A percentile compares a stretch with the other conserved stretches of the same genome.
Evolutionary conservation across 352 stramenopile species (phyloP).

Genomic region (Phytopythium boreale): DNA sequence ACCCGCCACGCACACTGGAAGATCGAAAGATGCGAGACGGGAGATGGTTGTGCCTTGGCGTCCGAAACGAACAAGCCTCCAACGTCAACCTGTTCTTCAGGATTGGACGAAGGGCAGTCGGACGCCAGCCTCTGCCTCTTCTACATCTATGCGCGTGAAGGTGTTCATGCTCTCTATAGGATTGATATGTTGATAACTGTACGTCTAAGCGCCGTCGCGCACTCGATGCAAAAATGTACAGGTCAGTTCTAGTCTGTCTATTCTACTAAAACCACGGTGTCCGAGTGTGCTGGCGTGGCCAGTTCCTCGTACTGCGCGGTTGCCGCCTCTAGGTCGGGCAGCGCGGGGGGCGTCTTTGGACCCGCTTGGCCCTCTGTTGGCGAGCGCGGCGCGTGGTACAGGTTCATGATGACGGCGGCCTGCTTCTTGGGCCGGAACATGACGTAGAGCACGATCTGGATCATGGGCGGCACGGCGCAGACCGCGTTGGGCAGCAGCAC

Average conservation of each 20-base stretch:
- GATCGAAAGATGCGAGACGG: no score
- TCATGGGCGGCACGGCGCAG: slow-evolving; percentile 9
- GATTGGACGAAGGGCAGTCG: no score
- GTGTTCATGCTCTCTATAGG: not conserved
- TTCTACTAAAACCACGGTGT: slow-evolving; percentile 4
- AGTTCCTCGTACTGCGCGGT: slow-evolving; percentile 3
- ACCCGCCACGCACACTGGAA: no score
- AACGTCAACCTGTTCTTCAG: no score
- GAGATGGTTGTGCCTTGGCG: no score
- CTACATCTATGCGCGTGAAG: no score
- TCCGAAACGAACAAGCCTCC: no score
- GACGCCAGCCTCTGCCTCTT: no score
- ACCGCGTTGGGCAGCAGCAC: slow-evolving; percentile 11
- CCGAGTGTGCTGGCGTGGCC: not conserved
- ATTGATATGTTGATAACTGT: not conserved
- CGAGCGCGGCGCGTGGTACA: not conserved
- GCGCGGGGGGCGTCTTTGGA: not conserved
- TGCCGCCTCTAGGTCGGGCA: not conserved
- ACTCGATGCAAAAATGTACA: not conserved
- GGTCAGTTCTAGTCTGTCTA: not conserved
- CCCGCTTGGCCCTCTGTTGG: not conserved
- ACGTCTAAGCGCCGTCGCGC: not conserved
- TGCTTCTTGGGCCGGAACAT: slow-evolving; percentile 11
- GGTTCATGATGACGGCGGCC: not conserved
- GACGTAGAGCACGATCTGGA: slow-evolving; percentile 13